Evolutionary conservation across 306 rosid species (phyloP), one percentile per base, ranked within the genome.

Genomic region (Nissolia schottii): DNA sequence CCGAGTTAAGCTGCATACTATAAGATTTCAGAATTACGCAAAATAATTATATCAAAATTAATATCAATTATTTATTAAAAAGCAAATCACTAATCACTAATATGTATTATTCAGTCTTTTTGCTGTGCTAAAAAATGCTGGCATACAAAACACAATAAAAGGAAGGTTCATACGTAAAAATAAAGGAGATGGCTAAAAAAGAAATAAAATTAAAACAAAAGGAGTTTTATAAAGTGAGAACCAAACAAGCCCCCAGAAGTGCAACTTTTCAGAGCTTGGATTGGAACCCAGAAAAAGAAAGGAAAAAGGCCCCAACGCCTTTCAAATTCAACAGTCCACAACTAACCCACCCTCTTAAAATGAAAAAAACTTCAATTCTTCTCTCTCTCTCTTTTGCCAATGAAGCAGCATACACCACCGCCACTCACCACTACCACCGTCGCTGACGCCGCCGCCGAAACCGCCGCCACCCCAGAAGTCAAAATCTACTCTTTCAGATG

Each of bases 361-460:
- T n/a, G n/a, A n/a, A n/a, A n/a, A n/a, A n/a, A 35, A 3, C 40
- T 28, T 19, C 37, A 41, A 41, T 22, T 38, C 61, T 4, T 28
- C 53, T 45, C 37, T 45, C 24, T 35, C 27, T 14, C 8, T 9
- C 9, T 9, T 15, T 49, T 77, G 18, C 82, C 77, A 73, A 90
- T 93, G 98, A 93, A 81, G 84, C 88, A 64, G 14, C 64, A 41
- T 53, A 68, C n/a, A 61, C 1, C 71, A 63, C 70, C 43, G 24
- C 76, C 23, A 43, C 74, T 78, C 78, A 74, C 64, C 79, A 76
- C 70, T 22, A 0, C 6, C 49, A 0, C 49, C 49, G 18, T 18
- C 49, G 18, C 51, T 22, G 19, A 0, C 68, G 18, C 51, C 51
- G 19, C 1, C 68, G 67, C 69, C 29, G 18, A 73, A 31, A 41